Base-by-base conservation (phyloP, 2,329 filamentous ascomycete genomes). In the Exophiala spinifera region DNA sequence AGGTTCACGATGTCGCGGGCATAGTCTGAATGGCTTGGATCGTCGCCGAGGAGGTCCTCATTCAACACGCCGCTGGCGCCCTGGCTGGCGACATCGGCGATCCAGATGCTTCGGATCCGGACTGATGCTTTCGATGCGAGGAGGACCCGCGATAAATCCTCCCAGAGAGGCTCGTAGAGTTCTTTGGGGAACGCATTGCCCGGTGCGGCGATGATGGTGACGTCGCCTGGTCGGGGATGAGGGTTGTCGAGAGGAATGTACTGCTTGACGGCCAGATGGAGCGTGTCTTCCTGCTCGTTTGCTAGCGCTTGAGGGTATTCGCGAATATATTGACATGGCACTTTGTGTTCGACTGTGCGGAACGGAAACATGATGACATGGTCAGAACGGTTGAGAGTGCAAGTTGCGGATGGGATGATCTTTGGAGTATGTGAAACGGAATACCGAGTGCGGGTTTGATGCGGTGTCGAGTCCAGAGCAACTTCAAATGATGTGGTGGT, bases 111-210 rank as follows among this genome's bases (percentile, higher is more conserved):
- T 47, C 87, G 80, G 63, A 95, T 86, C 3, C 78, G 76, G 61
- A 91, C 77, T 75, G 3, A 81, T 72, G 28, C 75, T 71, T 21
- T 74, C 69, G 59, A 86, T 74, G 28, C 28, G 28, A 31, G 28
- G 28, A 31, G 28, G 3, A 31, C 28, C 7, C 28, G 3, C 11
- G 28, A 31, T 1, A 95, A 73, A 45, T 92, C 88, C 51, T 89
- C 86, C 86, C 89, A 95, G 0, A 95, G 73, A 0, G 90, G 86
- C 65, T 95, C 89, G 67, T 95, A 95, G 1, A 92, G 70, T 74
- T 95, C 90, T 67, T 80, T 80, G 3, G 77, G 76, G 53, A 81
- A 79, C 0, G 70, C 78, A 67, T 79, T 80, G 6, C 76, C 79
- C 67, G 81, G 78, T 1, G 73, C 75, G 6, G 68, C 78, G 49